phyloP scores from a whole-genome alignment of 176 grass and related monocot genomes.

The Phragmites australis region DNA sequence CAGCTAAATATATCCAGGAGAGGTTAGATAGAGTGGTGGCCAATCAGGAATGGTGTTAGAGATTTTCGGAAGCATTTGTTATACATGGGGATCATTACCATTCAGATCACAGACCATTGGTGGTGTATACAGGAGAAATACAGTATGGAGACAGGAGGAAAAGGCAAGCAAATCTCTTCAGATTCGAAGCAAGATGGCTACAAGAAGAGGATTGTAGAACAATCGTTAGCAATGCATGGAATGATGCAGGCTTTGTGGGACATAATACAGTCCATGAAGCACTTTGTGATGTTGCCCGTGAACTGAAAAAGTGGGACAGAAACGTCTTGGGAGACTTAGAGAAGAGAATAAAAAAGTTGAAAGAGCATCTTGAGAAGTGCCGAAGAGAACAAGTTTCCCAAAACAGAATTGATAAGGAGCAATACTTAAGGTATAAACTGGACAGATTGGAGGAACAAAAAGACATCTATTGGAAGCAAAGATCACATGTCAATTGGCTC shows the following conservation, averaged over 20 bases:
- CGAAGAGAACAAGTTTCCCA: neutral
- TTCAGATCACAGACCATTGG: neutral
- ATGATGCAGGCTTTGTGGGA: fast-evolving
- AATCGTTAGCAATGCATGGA: neutral
- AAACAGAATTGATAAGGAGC: neutral
- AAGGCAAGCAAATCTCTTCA: too few relatives aligned
- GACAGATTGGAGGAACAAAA: neutral
- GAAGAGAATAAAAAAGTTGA: neutral
- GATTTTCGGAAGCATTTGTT: neutral
- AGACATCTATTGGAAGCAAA: neutral
- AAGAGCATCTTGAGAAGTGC: neutral
- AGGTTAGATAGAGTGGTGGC: too few relatives aligned
- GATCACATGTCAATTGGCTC: neutral
- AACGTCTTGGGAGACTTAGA: neutral
- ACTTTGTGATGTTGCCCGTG: neutral
- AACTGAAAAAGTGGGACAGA: neutral
- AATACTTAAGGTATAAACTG: neutral
- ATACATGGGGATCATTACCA: neutral
- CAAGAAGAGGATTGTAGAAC: neutral
- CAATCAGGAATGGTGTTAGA: too few relatives aligned
- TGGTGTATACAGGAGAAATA: too few relatives aligned
- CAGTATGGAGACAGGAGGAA: too few relatives aligned
- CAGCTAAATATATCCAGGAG: neutral
- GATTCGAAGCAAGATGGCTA: neutral
- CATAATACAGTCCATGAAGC: too few relatives aligned